These are phyloP conservation scores for Apiotrichum gracile DNA, from an alignment of 1,284 basidiomycete genomes.

Conservation along the genomic window DNA sequence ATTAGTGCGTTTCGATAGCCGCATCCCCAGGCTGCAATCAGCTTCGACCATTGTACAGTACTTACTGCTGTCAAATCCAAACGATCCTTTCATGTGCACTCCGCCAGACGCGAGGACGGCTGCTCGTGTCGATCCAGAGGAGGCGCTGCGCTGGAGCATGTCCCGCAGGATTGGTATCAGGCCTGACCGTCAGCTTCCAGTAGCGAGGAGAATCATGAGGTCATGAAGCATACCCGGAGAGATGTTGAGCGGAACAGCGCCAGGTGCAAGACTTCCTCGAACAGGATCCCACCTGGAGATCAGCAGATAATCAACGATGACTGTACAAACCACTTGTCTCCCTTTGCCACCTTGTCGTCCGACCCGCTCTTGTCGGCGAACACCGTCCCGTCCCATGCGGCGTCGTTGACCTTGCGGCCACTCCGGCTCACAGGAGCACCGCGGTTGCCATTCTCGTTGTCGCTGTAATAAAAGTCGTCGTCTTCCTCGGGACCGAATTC, in stretches of 20 bases:
- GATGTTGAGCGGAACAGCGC: slow-evolving; percentile 56
- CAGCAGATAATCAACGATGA: neutral
- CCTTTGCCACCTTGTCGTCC: slow-evolving; percentile 22
- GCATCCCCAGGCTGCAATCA: slow-evolving; percentile 43
- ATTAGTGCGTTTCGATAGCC: slow-evolving; percentile 78
- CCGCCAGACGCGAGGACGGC: slow-evolving; percentile 63
- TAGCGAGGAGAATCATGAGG: too few relatives aligned
- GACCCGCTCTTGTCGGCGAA: slow-evolving; percentile 26
- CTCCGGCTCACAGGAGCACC: neutral
- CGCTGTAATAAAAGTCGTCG: slow-evolving; percentile 8
- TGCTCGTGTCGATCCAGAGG: slow-evolving; percentile 53
- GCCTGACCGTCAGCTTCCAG: slow-evolving; percentile 48
- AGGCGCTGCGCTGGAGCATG: slow-evolving; percentile 54
- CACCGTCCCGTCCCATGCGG: slow-evolving; percentile 35
- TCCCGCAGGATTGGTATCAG: slow-evolving; percentile 61
- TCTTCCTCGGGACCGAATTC: slow-evolving; percentile 2
- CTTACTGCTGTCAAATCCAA: slow-evolving; percentile 68
- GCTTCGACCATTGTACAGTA: slow-evolving; percentile 32
- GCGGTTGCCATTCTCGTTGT: neutral
- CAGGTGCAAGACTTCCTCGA: slow-evolving; percentile 7
- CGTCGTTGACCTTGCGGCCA: slow-evolving; percentile 11
- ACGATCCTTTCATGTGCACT: slow-evolving; percentile 57
- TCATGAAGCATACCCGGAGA: slow-evolving; percentile 56
- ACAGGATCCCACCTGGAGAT: slow-evolving; percentile 40
- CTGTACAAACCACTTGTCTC: slow-evolving; percentile 38